A percentile compares a stretch with the other conserved stretches of the same genome.
Conservation (phyloP, 176 grass and related monocot genomes). For the Triticum timopheevii region DNA sequence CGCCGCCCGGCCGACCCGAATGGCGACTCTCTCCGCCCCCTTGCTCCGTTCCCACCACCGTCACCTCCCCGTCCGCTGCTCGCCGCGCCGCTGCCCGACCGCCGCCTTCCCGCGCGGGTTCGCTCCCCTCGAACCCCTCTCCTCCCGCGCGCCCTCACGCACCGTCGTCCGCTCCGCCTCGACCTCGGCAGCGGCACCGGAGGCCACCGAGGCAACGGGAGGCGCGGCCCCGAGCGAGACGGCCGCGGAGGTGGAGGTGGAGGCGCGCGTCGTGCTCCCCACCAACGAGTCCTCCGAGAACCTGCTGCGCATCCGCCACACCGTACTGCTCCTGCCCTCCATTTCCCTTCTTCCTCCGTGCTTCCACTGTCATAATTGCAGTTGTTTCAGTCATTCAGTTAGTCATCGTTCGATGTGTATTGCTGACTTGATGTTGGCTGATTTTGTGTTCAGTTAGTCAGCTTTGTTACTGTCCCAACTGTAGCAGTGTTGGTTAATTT, state of each 20-base stretch:
- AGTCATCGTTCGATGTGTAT: not conserved
- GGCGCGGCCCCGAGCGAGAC: not conserved
- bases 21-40: constrained; percentile 55
- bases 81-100: constrained; percentile 24
- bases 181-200: constrained; percentile 32
- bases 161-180: constrained; percentile 19
- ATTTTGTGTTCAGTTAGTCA: not conserved
- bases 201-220: constrained; percentile 17
- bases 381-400: not conserved
- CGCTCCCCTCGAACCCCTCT: not conserved
- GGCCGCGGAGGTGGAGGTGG: not conserved
- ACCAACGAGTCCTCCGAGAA: constrained; percentile 80
- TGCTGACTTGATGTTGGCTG: not conserved
- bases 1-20: constrained; percentile 25
- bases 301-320: constrained; percentile 86
- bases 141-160: constrained; percentile 3
- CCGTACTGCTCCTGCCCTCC: constrained; percentile 33
- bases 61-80: constrained; percentile 7
- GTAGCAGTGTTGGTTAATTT: not conserved
- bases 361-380: not conserved
- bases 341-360: not conserved
- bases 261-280: constrained; percentile 60
- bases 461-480: not conserved
- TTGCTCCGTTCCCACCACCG: constrained; percentile 27
- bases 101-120: not conserved